Evolutionary conservation across 495 filamentous ascomycete genomes (phyloP), one percentile per base, ranked within the genome.

Genomic region (Xylaria grammica): DNA sequence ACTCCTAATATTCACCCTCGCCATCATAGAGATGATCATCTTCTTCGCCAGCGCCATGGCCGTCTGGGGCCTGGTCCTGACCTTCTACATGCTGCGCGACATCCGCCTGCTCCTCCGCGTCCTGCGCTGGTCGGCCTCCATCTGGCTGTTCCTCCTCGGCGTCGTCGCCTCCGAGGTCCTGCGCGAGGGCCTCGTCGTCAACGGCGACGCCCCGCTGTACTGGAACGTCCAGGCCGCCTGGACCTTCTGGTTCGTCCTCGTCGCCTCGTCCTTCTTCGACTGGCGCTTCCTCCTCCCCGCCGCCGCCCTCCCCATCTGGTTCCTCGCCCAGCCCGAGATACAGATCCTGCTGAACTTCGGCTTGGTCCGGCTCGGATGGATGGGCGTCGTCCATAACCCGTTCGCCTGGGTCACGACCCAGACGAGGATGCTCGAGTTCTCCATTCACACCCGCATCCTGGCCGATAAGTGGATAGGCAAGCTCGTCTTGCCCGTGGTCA

Each of bases 341-440:
- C 30, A 53, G 8, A 58, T 10, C 13, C 10, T 69, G 20, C 32
- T 72, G 1, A 29, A 69, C 26, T 52, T 60, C 38, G 69, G 69
- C 24, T 22, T 72, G 7, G 62, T 63, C 1, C 24, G 42, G 20
- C 51, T 70, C 15, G 59, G 65, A 11, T 70, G 60, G 70, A 17
- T 65, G 2, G 60, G 63, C 3, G 9, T 50, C 3, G 52, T 68
- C 42, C 50, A 72, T 49, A 66, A 13, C 22, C 68, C 68, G 7
- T 1, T 67, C 0, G 46, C 65, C n/a, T 67, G 60, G 44, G 46
- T 29, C 22, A 10, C 54, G 0, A 42, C 32, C 15, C 50, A 19
- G 19, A 36, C 27, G 29, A 24, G 4, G 50, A 27, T n/a, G 22
- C 40, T 62, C 19, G 29, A 27, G 32, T 26, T 27, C 17, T 49